Evolutionary conservation across 495 filamentous ascomycete species (phyloP).

Genomic region (Xylaria cubensis): DNA sequence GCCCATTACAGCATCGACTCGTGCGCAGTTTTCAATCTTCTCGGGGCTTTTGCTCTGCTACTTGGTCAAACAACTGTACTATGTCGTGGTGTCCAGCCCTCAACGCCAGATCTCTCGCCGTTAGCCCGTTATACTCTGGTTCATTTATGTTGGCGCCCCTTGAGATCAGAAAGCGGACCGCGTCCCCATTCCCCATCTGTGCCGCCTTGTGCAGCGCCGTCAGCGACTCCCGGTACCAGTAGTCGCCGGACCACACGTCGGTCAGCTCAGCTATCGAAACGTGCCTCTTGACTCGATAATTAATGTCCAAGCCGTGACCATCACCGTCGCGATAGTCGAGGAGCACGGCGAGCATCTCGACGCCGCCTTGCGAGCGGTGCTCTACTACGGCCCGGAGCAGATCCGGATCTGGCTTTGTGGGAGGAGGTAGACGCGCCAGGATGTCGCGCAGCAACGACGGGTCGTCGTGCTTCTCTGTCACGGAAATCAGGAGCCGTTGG

Average conservation of each 20-base stretch:
- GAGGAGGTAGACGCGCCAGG: background rate
- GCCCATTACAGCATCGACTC: too few species aligned
- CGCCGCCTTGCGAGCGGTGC: background rate
- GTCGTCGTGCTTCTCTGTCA: background rate
- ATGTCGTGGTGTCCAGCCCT: conserved; percentile 3
- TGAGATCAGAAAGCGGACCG: conserved; percentile 10
- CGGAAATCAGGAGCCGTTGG: background rate
- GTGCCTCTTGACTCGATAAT: background rate
- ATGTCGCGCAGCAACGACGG: conserved; percentile 2
- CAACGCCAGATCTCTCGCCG: conserved; percentile 10
- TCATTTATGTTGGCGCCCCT: conserved; percentile 7
- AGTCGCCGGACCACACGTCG: background rate
- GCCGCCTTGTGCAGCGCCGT: conserved; percentile 11
- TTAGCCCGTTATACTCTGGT: background rate
- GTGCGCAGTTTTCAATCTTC: too few species aligned
- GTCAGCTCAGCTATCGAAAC: background rate
- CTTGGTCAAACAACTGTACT: conserved; percentile 3
- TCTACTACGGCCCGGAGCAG: background rate
- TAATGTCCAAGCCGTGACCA: background rate
- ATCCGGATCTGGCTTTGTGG: background rate
- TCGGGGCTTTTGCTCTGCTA: background rate
- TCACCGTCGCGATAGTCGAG: background rate
- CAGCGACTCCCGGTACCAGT: background rate
- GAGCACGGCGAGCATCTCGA: conserved; percentile 12
- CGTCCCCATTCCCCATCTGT: background rate